Evolutionary conservation across 371 early-diverging fungal species (phyloP), one percentile per base, ranked within the genome.

Genomic region (Cokeromyces recurvatus): DNA sequence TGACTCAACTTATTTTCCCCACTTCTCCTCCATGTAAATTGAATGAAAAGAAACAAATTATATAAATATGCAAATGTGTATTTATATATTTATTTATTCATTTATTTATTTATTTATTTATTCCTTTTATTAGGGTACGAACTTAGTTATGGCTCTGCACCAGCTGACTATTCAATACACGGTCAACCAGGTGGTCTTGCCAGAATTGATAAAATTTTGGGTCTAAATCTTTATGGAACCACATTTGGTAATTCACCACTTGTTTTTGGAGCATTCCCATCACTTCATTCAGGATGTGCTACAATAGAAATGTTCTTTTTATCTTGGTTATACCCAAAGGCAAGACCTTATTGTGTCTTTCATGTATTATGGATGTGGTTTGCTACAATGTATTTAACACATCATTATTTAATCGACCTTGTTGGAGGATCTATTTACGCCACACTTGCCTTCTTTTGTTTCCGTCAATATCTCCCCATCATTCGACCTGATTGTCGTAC

Each of bases 191-290:
- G 78, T 11, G 86, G 87, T 24, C 60, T 85, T 20, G 72, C 77
- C 15, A 77, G 84, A 23, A 82, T 87, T 27, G 87, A 87, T 46
- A 57, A 74, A 23, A 75, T 87, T 32, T 64, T 87, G 11, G 80
- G 80, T 15, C 62, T 78, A 1, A 67, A 75, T 38, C 55, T 83
- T 39, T 87, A 85, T 70, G 74, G 71, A 10, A 65, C 67, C 9
- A 75, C 81, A 5, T 87, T 87, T 66, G 77, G 77, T 8, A 70
- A 66, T 11, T 84, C 85, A 11, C 86, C 87, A 5, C 45, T 82
- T 15, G 85, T 85, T 38, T 87, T 85, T 68, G 87, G 87, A 12
- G 85, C 87, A 10, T 81, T 84, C 53, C 87, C 87, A 2, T 83
- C 84, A 6, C 68, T 87, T 12, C 87, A 87, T 51, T 79, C 84